Base-by-base conservation (phyloP, 768 basidiomycete genomes). In the Suillus cothurnatus region DNA sequence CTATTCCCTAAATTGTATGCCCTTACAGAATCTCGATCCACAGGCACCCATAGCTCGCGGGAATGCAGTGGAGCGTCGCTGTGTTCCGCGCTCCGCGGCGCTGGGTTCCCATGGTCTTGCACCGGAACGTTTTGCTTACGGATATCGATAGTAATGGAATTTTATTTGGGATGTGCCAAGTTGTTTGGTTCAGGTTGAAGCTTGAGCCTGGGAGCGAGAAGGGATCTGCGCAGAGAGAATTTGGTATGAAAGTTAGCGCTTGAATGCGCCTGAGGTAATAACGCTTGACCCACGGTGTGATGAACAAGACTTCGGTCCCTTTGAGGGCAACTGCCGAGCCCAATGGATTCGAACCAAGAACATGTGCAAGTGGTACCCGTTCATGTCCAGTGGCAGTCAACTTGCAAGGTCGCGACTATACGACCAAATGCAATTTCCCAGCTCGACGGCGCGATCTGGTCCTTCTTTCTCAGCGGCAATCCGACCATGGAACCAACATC, bases 11-110 rank as follows among this genome's bases (percentile, higher is more conserved):
- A 59, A 59, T 59, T 19, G 38, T 28, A 28, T 14, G 28, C 26
- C 26, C 58, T 59, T 59, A 28, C 58, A 59, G 26, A 59, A 59
- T 59, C 58, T 59, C 58, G 58, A 59, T 59, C 58, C 58, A 28
- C 58, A 59, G 58, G 58, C 58, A 59, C 58, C 58, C 58, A 59
- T 41, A 59, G 38, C 38, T 59, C 58, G 58, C 58, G 58, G 58
- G 36, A 39, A 59, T 59, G 58, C 9, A 28, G 39, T 59, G 58
- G 38, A 59, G 39, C 28, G 39, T 59, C 58, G 58, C 58, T 59
- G 58, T 31, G 38, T 59, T 59, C 58, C 31, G 39, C 23, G 58
- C 58, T 59, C 41, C 58, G 58, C 58, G 58, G 58, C 58, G 38
- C 28, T 59, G 58, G 58, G 58, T 59, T 59, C 21, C 58, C 58